Base-by-base conservation (phyloP, 768 basidiomycete genomes). In the Trametes cubensis region DNA sequence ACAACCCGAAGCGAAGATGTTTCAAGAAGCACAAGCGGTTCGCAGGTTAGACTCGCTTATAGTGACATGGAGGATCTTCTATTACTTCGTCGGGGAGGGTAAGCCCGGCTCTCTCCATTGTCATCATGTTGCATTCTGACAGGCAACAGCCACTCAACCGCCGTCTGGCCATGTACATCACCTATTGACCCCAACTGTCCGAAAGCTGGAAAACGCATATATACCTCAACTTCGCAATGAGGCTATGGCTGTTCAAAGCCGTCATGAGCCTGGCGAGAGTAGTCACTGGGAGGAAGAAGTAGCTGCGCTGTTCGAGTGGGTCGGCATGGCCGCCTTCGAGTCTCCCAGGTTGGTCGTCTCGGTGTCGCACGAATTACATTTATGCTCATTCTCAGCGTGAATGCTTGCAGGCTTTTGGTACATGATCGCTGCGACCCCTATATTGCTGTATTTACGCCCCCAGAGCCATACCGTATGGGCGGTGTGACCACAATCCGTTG, bases 401-500 rank as follows among this genome's bases (percentile, higher is more conserved):
- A 23, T 13, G 0, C 40, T 14, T 48, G n/a, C 62, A 92, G 90
- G 67, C 70, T 92, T 5, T 71, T 76, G 40, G 83, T 77, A 4
- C 84, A 84, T 66, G 89, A 90, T 66, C 80, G 83, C 48, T 83
- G 85, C 26, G 86, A 90, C 64, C 85, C 89, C 11, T 91, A 83
- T 62, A 79, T 90, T 11, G 84, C 87, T 1, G 75, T 89, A 11
- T 92, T 90, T 70, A 80, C 83, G 21, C 73, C 80, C 2, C 88
- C 88, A 0, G 58, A 72, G 2, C 78, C 81, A 0, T 78, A 76
- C 4, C 64, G 65, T 23, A 66, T 84, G 18, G 85, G 80, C 3
- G 75, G 77, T 28, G 68, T 87, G 28, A 80, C 78, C 10, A 84
- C 83, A 60, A 62, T 90, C 3, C 76, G 79, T 41, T 92, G 89